Percentiles rank a stretch among this genome's conserved stretches.
phyloP scores from a whole-genome alignment of 2,329 filamentous ascomycete genomes.

The Colletotrichum australisinense region DNA sequence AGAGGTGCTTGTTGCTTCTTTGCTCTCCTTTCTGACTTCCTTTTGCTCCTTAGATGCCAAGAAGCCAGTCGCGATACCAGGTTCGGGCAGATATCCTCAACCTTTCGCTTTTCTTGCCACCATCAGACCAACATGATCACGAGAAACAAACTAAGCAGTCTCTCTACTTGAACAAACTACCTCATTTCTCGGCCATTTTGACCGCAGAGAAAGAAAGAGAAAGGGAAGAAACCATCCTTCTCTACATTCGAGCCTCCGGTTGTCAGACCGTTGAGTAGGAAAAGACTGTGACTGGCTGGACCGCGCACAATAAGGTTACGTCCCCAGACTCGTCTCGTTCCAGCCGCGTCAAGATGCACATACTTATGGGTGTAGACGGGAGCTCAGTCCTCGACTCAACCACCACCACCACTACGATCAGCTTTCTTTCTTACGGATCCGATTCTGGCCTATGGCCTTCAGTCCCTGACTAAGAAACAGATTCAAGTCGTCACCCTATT shows the following conservation, averaged over 20 bases:
- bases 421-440: conserved; percentile 8
- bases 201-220: too few species aligned
- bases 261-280: conserved; percentile 4
- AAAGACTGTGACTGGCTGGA: conserved; percentile 16
- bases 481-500: conserved; percentile 1
- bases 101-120: not conserved
- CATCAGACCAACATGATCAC: not conserved
- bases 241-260: not conserved
- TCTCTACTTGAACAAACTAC: not conserved
- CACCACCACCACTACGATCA: too few species aligned
- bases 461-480: conserved; percentile 15
- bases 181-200: not conserved
- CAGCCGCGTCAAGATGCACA: conserved; percentile 29
- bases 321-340: conserved; percentile 35
- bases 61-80: not conserved
- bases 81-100: not conserved
- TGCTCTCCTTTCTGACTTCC: not conserved
- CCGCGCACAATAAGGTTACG: conserved; percentile 26
- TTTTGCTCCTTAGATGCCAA: not conserved
- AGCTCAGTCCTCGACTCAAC: not conserved
- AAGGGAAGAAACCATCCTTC: not conserved
- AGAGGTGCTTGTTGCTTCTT: not conserved
- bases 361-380: not conserved
- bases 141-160: not conserved
- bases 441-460: conserved; percentile 5